Evolutionary conservation across 139 green algal genomes (phyloP), one percentile per base, ranked within the genome.

Genomic region (Trebouxia sp.): DNA sequence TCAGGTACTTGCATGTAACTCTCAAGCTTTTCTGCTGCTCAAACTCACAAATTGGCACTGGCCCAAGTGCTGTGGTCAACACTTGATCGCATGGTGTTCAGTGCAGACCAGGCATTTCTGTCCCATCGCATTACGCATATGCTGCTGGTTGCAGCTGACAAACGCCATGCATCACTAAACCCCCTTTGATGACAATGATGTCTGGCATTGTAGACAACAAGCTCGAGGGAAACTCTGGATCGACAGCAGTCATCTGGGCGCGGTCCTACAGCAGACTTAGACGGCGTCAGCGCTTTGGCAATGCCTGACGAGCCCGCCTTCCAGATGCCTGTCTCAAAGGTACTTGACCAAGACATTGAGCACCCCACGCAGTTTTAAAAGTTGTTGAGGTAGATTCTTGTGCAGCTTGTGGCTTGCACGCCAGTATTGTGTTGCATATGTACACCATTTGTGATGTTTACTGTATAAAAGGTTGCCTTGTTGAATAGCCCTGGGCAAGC

Each of bases 301-400:
- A 43, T 26, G 50, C 42, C 15, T 35, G 74, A 65, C 6, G 74
- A 79, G 28, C 74, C 74, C 20, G 30, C 74, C 3, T 79, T 79
- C 28, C 43, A 65, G 14, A 66, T 79, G 74, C 74, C 74, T 8
- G 7, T 24, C 10, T 79, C 74, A 22, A 79, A 42, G n/a, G 74
- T 48, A 48, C n/a, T n/a, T n/a, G n/a, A 43, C 35, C 65, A 32
- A 15, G 30, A 14, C 10, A n/a, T 35, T 12, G 14, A 41, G 58
- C 14, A 22, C 26, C 28, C 28, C 2, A 4, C 15, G n/a, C 26
- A 41, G 26, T n/a, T 1, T 37, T 24, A 41, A n/a, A 15, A 37
- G 28, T 14, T n/a, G 5, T n/a, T 41, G 22, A 28, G 65, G 6
- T 6, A 43, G 37, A 28, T 5, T n/a, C 65, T n/a, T 43, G 32